A percentile compares a stretch with the other conserved stretches of the same genome.
Evolutionary conservation across 2,329 filamentous ascomycete genomes (phyloP).

Genomic region (Exophiala sp.): DNA sequence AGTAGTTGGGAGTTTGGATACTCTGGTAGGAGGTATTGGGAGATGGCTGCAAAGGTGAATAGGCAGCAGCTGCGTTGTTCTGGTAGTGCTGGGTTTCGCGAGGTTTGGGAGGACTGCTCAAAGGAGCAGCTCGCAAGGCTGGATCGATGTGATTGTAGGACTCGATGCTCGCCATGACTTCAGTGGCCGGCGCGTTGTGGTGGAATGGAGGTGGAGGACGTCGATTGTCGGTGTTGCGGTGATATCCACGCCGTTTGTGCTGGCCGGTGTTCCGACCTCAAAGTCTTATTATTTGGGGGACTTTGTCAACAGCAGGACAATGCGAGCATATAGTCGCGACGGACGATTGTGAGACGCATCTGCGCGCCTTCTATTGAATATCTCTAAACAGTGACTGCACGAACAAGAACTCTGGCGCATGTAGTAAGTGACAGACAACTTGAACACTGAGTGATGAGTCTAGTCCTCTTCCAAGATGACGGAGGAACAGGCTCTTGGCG

Average conservation of each 20-base stretch:
- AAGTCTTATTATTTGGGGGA: not conserved
- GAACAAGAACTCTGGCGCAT: too few relatives aligned
- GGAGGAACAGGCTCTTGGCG: too few relatives aligned
- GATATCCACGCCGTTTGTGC: conserved; percentile 16
- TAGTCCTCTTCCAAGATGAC: too few relatives aligned
- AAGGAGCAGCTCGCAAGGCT: conserved; percentile 17
- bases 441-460: too few relatives aligned
- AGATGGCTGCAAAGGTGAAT: conserved; percentile 26
- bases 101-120: conserved; percentile 24
- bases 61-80: conserved; percentile 19
- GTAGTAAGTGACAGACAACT: too few relatives aligned
- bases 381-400: too few relatives aligned
- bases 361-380: not conserved
- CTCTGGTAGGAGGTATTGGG: conserved; percentile 26
- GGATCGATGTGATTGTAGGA: conserved; percentile 22
- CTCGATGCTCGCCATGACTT: conserved; percentile 15
- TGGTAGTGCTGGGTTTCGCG: conserved; percentile 20
- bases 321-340: conserved; percentile 4
- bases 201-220: not conserved
- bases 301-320: not conserved
- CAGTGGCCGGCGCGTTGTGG: not conserved
- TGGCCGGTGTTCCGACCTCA: conserved; percentile 14
- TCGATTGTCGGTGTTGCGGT: conserved; percentile 16
- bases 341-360: not conserved
- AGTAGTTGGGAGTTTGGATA: conserved; percentile 27